phyloP scores from a whole-genome alignment of 1,284 basidiomycete genomes.

The Moniliophthora roreri region DNA sequence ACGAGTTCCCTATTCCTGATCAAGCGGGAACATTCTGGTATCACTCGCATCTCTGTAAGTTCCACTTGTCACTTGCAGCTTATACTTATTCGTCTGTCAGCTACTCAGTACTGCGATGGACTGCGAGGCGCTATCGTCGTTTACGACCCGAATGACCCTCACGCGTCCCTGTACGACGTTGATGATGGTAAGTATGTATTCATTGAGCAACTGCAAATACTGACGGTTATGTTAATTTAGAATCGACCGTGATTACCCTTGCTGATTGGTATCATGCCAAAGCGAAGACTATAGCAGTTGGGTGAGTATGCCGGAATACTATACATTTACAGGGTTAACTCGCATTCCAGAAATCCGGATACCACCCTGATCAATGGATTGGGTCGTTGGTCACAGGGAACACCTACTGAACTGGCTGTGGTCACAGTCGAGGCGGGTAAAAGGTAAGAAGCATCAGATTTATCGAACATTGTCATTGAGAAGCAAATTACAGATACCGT shows the following conservation, averaged over 20 bases:
- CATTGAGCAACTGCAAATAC: too few relatives aligned
- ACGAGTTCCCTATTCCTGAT: constrained; percentile 29
- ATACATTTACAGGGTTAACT: too few relatives aligned
- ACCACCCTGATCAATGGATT: constrained; percentile 45
- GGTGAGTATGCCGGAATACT: not conserved
- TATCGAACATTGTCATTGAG: too few relatives aligned
- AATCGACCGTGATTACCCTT: constrained; percentile 27
- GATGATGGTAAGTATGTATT: constrained; percentile 37
- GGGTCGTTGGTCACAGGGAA: constrained; percentile 24
- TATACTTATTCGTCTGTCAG: constrained; percentile 11
- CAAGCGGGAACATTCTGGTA: constrained; percentile 47
- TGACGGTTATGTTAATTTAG: constrained; percentile 7
- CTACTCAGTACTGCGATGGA: constrained; percentile 41
- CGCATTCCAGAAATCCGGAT: constrained; percentile 31
- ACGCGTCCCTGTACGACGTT: constrained; percentile 38
- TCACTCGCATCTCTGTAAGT: constrained; percentile 39
- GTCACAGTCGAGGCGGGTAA: constrained; percentile 24
- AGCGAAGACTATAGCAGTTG: not conserved
- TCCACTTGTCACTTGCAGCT: constrained; percentile 9
- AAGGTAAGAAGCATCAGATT: too few relatives aligned
- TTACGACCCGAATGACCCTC: constrained; percentile 47
- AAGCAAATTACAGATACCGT: constrained; percentile 22
- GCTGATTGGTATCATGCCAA: constrained; percentile 33
- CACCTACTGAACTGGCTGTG: constrained; percentile 24
- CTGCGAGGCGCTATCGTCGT: constrained; percentile 46